Evolutionary conservation across 1,139 yeast genomes (phyloP).

Genomic region (Pichia sp.): DNA sequence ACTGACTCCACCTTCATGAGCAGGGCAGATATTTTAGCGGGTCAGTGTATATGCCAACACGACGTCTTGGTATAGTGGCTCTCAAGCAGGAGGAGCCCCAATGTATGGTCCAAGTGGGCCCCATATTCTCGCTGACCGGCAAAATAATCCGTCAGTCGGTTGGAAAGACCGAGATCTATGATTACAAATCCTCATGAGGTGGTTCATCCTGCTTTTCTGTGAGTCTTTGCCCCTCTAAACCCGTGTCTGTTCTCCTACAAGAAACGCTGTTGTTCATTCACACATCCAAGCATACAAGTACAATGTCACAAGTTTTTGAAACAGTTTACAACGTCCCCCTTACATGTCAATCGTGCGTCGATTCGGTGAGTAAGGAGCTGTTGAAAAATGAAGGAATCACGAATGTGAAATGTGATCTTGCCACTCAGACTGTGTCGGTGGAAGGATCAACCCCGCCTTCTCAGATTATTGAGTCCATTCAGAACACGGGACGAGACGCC

Average conservation of each 20-base stretch:
- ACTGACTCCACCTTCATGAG: not conserved
- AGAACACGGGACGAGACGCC: slow-evolving; percentile 76
- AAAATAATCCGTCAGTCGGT: not conserved
- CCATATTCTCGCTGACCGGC: not conserved
- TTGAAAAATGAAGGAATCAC: slow-evolving; percentile 43
- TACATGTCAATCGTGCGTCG: slow-evolving; percentile 68
- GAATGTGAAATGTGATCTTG: slow-evolving; percentile 49
- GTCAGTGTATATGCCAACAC: not conserved
- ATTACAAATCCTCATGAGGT: not conserved
- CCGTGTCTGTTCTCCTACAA: not conserved
- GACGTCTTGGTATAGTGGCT: not conserved
- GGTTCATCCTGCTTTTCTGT: not conserved
- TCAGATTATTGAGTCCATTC: slow-evolving; percentile 58
- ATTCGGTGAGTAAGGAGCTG: slow-evolving; percentile 53
- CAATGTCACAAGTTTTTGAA: slow-evolving; percentile 31
- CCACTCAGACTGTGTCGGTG: slow-evolving; percentile 56
- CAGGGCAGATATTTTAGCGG: not conserved
- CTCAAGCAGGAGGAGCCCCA: not conserved
- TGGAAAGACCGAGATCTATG: not conserved
- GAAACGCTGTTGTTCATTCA: not conserved
- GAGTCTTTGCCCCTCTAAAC: not conserved
- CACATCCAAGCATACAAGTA: not conserved
- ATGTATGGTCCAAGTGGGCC: not conserved
- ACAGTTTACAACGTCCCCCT: slow-evolving; percentile 76
- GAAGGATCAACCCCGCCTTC: slow-evolving; percentile 70